phyloP scores from a whole-genome alignment of 2,329 filamentous ascomycete species.

The Fusarium agapanthi region DNA sequence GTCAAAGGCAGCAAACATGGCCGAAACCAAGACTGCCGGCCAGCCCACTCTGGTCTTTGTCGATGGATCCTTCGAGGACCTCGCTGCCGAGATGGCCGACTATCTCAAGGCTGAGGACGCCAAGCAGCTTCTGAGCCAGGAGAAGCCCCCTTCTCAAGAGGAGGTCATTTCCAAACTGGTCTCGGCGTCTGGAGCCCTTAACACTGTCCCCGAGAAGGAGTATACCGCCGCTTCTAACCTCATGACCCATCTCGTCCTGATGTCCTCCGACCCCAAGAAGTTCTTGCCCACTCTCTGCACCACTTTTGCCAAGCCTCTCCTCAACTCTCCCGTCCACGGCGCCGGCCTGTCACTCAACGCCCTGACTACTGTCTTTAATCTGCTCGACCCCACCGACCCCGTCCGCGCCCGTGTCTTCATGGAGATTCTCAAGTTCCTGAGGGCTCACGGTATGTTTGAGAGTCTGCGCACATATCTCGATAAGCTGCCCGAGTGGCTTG shows the following conservation, averaged over 20 bases:
- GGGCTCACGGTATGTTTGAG: constrained; percentile 79
- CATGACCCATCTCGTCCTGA: constrained; percentile 89
- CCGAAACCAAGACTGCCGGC: constrained; percentile 52
- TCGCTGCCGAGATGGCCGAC: constrained; percentile 92
- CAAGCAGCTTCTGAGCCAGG: constrained; percentile 76
- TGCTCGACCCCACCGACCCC: constrained; percentile 78
- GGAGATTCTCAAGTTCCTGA: constrained; percentile 86
- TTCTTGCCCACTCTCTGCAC: constrained; percentile 89
- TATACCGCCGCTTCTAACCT: constrained; percentile 97
- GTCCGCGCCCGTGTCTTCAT: constrained; percentile 91
- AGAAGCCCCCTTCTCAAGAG: constrained; percentile 74
- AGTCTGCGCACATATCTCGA: constrained; percentile 84
- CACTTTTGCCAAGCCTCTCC: constrained; percentile 87
- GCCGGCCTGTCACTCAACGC: constrained; percentile 87
- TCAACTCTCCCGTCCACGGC: constrained; percentile 85
- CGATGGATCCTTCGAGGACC: constrained; percentile 93
- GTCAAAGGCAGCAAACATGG: constrained; percentile 37
- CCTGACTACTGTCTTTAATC: constrained; percentile 96
- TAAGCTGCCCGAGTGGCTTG: constrained; percentile 83
- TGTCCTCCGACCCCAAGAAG: constrained; percentile 84
- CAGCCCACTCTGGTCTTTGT: constrained; percentile 74
- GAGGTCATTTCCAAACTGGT: constrained; percentile 91
- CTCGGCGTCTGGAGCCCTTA: constrained; percentile 78
- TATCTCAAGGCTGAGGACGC: constrained; percentile 88
- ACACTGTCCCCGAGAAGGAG: constrained; percentile 92